Conservation (phyloP, 2,329 filamentous ascomycete species). For the Juglanconis sp. region DNA sequence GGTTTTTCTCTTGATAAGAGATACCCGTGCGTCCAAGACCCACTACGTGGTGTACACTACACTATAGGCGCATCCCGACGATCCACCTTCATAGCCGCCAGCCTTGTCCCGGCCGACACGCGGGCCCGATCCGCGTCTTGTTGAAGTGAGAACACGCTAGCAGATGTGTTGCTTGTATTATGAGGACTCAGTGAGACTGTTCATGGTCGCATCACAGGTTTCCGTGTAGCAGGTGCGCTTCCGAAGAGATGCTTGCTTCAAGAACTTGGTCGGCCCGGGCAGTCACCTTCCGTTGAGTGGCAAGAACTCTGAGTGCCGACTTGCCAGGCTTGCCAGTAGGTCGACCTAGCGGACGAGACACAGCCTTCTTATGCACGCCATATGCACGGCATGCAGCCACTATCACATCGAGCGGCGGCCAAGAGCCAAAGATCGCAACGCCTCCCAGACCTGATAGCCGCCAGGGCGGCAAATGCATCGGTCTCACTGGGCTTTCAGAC, state of each 20-base stretch:
- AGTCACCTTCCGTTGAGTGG: no score
- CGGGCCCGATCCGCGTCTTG: background rate
- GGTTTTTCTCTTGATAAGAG: no score
- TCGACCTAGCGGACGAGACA: no score
- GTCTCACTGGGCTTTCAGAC: conserved; percentile 3
- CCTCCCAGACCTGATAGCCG: background rate
- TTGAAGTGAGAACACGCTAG: background rate
- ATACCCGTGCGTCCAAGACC: no score
- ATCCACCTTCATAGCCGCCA: conserved; percentile 1
- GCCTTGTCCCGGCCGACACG: background rate
- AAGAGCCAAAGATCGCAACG: background rate
- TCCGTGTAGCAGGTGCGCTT: no score
- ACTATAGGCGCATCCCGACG: background rate
- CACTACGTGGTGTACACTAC: background rate
- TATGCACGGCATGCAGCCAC: conserved; percentile 6
- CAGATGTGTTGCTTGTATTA: background rate
- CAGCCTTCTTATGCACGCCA: background rate
- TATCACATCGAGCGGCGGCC: background rate
- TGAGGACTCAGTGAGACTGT: no score
- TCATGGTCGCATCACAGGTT: no score
- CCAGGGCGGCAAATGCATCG: background rate
- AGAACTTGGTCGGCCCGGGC: no score
- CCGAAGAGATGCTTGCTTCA: no score
- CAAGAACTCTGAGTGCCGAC: no score
- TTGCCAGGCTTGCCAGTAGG: no score